phyloP scores from a whole-genome alignment of 2,329 filamentous ascomycete species.

The Exophiala sp. region DNA sequence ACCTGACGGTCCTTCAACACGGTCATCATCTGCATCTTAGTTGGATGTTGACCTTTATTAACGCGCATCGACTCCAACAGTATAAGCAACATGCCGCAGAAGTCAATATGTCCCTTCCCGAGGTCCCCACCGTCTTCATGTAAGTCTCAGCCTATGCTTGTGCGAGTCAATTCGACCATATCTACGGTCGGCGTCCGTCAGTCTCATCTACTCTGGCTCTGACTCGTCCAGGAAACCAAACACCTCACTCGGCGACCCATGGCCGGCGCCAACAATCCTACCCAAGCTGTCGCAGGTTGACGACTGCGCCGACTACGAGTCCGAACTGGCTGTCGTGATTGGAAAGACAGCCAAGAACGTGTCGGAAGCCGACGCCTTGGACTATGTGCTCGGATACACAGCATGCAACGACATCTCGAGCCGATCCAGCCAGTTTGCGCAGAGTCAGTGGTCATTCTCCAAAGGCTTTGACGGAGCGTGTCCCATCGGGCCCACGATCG shows the following conservation, averaged over 20 bases:
- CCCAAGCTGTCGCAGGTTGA: conserved; percentile 35
- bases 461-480: conserved; percentile 39
- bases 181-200: no score
- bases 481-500: conserved; percentile 36
- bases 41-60: not conserved
- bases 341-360: conserved; percentile 35
- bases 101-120: conserved; percentile 36
- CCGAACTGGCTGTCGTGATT: conserved; percentile 28
- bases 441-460: conserved; percentile 38
- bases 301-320: conserved; percentile 29
- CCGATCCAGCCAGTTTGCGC: conserved; percentile 37
- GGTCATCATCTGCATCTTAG: no score
- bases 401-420: conserved; percentile 38
- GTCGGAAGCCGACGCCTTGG: conserved; percentile 32
- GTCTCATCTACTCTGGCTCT: no score
- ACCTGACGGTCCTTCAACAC: no score
- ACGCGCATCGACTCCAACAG: conserved; percentile 6
- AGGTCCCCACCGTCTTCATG: conserved; percentile 36
- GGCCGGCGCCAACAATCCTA: conserved; percentile 31
- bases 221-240: conserved; percentile 29
- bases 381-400: conserved; percentile 38
- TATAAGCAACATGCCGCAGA: conserved; percentile 41
- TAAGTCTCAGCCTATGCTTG: no score
- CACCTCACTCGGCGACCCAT: conserved; percentile 34
- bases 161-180: no score